Evolutionary conservation across 2,329 filamentous ascomycete genomes (phyloP), one percentile per base, ranked within the genome.

Genomic region (Tolypocladium capitatum): DNA sequence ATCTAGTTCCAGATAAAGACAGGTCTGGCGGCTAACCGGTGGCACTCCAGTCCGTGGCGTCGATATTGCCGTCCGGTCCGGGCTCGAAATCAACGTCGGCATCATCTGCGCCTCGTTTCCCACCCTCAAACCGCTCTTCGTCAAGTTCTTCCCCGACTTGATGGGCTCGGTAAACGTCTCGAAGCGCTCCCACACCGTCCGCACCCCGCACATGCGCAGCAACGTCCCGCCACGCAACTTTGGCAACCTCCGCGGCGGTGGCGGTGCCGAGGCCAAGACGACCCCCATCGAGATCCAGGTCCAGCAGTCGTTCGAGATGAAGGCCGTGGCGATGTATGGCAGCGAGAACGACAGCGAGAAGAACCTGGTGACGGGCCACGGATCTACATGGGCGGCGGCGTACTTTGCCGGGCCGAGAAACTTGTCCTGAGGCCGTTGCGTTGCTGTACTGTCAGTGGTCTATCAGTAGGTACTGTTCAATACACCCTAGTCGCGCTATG

Each of bases 51-150:
- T 53, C 20, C 45, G 45, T 4, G 53, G 53, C 18, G 49, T 59
- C 16, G 52, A 58, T 10, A 51, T 59, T 13, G 55, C 56, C 7
- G 46, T 60, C 44, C 63, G 62, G 61, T 60, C 60, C 4, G 53
- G 53, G 20, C 56, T 66, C 41, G 61, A 66, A 47, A 58, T 62
- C 48, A 63, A 64, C 47, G 54, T 62, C 14, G 60, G 58, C 32
- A 63, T 66, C 14, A 56, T 62, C 20, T 65, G 62, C 46, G 58
- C 63, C 30, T 67, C 58, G 6, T 55, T 64, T 0, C 61, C 63
- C 0, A 58, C 61, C 1, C 50, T 67, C 2, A 64, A 65, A 36
- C 61, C 64, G 1, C 53, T 60, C 13, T 56, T 61, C 20, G 53
- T 56, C 30, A 58, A 58, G 27, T 43, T 53, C 43, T 55, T 59